A percentile compares a stretch with the other conserved stretches of the same genome.
Evolutionary conservation across 1,284 basidiomycete species (phyloP).

Genomic region (Cryptococcus depauperatus): DNA sequence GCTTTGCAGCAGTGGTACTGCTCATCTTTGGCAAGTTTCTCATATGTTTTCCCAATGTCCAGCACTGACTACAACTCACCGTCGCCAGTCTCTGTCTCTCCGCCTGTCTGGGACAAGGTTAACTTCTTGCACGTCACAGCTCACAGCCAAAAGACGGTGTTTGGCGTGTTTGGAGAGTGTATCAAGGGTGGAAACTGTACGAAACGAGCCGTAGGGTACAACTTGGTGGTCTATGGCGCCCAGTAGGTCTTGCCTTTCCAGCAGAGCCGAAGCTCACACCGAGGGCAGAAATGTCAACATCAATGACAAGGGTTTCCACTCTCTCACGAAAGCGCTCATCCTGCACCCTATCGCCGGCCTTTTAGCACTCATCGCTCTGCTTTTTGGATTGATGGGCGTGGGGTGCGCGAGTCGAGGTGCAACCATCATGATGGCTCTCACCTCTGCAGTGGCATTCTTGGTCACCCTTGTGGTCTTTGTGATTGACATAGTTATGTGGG

Average conservation of each 20-base stretch:
- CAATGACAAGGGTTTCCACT: conserved; percentile 53
- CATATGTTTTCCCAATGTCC: neutral
- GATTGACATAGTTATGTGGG: conserved; percentile 71
- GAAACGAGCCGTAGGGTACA: conserved; percentile 30
- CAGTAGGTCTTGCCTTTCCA: conserved; percentile 16
- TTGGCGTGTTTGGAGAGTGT: conserved; percentile 66
- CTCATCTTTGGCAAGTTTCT: conserved; percentile 17
- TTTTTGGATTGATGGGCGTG: conserved; percentile 61
- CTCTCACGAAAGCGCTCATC: conserved; percentile 63
- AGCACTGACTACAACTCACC: conserved; percentile 37
- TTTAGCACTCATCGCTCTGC: conserved; percentile 59
- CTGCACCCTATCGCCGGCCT: conserved; percentile 70
- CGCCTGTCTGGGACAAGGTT: conserved; percentile 62
- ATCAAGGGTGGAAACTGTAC: conserved; percentile 51
- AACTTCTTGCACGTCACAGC: conserved; percentile 57
- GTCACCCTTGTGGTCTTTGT: conserved; percentile 61
- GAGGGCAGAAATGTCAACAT: conserved; percentile 23
- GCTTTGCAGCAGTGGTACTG: conserved; percentile 26
- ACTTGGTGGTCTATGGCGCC: conserved; percentile 15
- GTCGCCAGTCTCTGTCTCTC: conserved; percentile 52
- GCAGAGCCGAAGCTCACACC: neutral
- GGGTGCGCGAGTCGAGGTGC: conserved; percentile 56
- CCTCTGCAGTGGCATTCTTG: conserved; percentile 57
- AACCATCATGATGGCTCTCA: conserved; percentile 65
- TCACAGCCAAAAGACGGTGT: conserved; percentile 47